A percentile compares a stretch with the other conserved stretches of the same genome.
Conservation (phyloP, 2,329 filamentous ascomycete species). For the Fusarium sp. region DNA sequence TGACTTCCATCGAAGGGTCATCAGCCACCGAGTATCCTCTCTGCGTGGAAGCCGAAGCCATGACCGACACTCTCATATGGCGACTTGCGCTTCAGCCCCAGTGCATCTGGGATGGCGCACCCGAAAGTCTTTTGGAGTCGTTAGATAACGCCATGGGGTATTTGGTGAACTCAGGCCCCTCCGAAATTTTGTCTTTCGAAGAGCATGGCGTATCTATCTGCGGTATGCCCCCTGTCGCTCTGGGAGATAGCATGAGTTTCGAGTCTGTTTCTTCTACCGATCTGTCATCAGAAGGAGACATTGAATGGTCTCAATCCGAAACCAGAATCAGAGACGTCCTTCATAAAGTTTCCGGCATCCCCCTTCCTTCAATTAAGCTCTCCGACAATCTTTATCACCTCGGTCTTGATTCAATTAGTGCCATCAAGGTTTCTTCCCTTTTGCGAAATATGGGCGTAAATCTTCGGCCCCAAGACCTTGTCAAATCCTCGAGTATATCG, state of each 20-base stretch:
- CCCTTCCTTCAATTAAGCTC: constrained; percentile 66
- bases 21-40: constrained; percentile 84
- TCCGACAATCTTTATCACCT: constrained; percentile 81
- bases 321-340: constrained; percentile 59
- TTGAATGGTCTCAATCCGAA: constrained; percentile 51
- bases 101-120: constrained; percentile 60
- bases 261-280: background rate
- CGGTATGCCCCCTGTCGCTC: constrained; percentile 59
- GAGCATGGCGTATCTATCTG: constrained; percentile 70
- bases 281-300: background rate
- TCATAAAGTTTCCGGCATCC: constrained; percentile 69
- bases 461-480: constrained; percentile 76
- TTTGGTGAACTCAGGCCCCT: constrained; percentile 62
- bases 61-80: constrained; percentile 70
- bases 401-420: constrained; percentile 90
- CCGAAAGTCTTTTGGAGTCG: constrained; percentile 63
- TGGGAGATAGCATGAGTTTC: constrained; percentile 1
- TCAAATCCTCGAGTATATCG: constrained; percentile 72
- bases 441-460: constrained; percentile 72
- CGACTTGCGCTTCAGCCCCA: constrained; percentile 75
- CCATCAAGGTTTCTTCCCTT: constrained; percentile 82
- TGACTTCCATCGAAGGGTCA: constrained; percentile 70
- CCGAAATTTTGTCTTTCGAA: constrained; percentile 65
- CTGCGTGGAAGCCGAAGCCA: constrained; percentile 81
- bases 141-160: constrained; percentile 70